These are phyloP conservation scores for Hymenoscyphus repandus DNA, from an alignment of 2,329 filamentous ascomycete species.

Conservation along the genomic window DNA sequence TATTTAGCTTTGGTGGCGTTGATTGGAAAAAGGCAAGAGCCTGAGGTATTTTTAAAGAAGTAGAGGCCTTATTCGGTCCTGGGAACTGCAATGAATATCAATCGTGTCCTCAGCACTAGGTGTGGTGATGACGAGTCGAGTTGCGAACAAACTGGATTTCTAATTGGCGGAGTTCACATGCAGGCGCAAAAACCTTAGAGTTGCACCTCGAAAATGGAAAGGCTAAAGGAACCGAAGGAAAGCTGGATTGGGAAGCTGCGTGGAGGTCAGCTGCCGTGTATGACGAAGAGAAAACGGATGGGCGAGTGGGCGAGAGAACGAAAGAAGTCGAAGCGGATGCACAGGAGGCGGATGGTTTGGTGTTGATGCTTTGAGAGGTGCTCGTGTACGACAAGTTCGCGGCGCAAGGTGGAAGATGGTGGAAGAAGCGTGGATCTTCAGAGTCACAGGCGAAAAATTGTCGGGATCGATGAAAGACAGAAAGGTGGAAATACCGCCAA, in stretches of 20 bases:
- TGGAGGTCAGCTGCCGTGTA: conserved; percentile 8
- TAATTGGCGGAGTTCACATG: conserved; percentile 17
- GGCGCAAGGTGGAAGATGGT: no score
- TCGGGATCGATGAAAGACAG: no score
- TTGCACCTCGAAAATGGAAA: conserved; percentile 8
- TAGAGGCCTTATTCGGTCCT: conserved; percentile 12
- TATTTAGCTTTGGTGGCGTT: conserved; percentile 5
- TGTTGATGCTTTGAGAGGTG: no score
- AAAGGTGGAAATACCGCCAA: no score
- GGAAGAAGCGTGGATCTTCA: no score
- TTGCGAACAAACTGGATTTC: conserved; percentile 1
- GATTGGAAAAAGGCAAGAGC: conserved; percentile 1
- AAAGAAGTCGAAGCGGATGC: conserved; percentile 14
- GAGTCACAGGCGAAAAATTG: no score
- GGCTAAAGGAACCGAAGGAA: conserved; percentile 2
- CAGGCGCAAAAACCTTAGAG: background rate
- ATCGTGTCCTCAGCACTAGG: conserved; percentile 16
- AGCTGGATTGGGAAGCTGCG: no score
- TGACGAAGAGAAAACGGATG: background rate
- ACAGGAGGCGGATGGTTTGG: no score
- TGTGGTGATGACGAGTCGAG: conserved; percentile 24
- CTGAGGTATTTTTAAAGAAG: conserved; percentile 13
- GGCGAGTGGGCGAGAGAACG: background rate
- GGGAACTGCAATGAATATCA: conserved; percentile 10
- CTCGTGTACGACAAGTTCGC: no score